Conservation (phyloP, 2,329 filamentous ascomycete genomes). For the Colletotrichum abscissum region DNA sequence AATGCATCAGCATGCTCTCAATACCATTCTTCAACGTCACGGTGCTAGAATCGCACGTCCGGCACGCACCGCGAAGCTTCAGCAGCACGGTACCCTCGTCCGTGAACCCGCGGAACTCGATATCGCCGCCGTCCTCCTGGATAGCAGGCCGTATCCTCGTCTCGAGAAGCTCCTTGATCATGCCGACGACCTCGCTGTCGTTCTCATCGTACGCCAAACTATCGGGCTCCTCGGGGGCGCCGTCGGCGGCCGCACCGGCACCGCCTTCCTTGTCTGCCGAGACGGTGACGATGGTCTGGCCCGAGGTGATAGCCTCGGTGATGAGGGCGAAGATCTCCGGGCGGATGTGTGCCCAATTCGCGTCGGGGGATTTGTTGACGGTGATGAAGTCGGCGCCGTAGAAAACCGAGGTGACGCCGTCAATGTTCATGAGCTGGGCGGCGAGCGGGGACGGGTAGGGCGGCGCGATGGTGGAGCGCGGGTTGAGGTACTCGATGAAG, state of each 20-base stretch:
- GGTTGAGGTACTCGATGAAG: slow-evolving; percentile 92
- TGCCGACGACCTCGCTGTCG: slow-evolving; percentile 92
- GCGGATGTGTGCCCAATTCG: slow-evolving; percentile 94
- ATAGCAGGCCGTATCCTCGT: slow-evolving; percentile 95
- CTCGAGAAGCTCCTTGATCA: slow-evolving; percentile 98
- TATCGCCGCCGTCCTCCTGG: slow-evolving; percentile 97
- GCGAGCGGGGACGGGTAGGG: slow-evolving; percentile 93
- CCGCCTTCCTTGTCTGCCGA: slow-evolving; percentile 68
- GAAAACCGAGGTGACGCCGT: slow-evolving; percentile 94
- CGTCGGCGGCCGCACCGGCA: slow-evolving; percentile 39
- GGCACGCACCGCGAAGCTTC: slow-evolving; percentile 91
- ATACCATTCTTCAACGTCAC: slow-evolving; percentile 98
- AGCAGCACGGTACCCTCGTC: slow-evolving; percentile 81
- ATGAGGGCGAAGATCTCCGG: slow-evolving; percentile 96
- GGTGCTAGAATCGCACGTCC: slow-evolving; percentile 96
- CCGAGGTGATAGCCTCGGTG: slow-evolving; percentile 89
- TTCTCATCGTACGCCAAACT: slow-evolving; percentile 87
- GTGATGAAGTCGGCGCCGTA: slow-evolving; percentile 97
- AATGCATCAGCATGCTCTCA: slow-evolving; percentile 98
- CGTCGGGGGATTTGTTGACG: slow-evolving; percentile 88
- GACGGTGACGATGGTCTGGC: slow-evolving; percentile 82
- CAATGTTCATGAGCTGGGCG: slow-evolving; percentile 89
- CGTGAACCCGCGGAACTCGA: slow-evolving; percentile 92
- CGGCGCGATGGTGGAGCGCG: slow-evolving; percentile 87
- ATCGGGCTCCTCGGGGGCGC: slow-evolving; percentile 69